Conservation (phyloP, 75 land plant genomes). For the Cryptomeria japonica region DNA sequence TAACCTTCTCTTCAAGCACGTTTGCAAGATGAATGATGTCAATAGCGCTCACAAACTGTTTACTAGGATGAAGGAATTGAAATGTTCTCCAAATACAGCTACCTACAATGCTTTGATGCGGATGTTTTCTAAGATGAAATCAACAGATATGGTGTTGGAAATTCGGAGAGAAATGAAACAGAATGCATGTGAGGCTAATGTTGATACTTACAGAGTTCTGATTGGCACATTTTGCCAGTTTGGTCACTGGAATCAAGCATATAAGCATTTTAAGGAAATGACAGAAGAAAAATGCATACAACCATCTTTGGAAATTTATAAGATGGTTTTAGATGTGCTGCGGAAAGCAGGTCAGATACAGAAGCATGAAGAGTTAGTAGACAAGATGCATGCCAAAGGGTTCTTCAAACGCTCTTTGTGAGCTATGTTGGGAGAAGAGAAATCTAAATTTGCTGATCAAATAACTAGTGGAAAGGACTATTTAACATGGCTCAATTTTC, state of each 20-base stretch:
- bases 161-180: constrained; percentile 74
- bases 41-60: constrained; percentile 55
- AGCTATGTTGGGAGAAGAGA: background rate
- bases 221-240: constrained; percentile 55
- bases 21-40: constrained; percentile 44
- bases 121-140: constrained; percentile 57
- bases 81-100: constrained; percentile 56
- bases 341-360: constrained; percentile 65
- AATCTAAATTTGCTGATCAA: background rate
- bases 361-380: constrained; percentile 71
- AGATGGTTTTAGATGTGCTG: constrained; percentile 61
- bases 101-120: constrained; percentile 84
- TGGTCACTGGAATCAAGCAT: constrained; percentile 73
- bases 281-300: constrained; percentile 63
- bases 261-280: constrained; percentile 62
- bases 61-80: constrained; percentile 57
- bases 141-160: constrained; percentile 72
- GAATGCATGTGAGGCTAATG: constrained; percentile 71
- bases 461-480: background rate
- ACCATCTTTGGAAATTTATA: constrained; percentile 39
- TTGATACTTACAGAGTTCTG: constrained; percentile 67
- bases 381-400: constrained; percentile 64
- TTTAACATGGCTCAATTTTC: background rate
- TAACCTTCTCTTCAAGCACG: constrained; percentile 48
- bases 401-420: constrained; percentile 34